Conservation (phyloP, 192 early-diverging fungal species). For the Coemansia sp. region DNA sequence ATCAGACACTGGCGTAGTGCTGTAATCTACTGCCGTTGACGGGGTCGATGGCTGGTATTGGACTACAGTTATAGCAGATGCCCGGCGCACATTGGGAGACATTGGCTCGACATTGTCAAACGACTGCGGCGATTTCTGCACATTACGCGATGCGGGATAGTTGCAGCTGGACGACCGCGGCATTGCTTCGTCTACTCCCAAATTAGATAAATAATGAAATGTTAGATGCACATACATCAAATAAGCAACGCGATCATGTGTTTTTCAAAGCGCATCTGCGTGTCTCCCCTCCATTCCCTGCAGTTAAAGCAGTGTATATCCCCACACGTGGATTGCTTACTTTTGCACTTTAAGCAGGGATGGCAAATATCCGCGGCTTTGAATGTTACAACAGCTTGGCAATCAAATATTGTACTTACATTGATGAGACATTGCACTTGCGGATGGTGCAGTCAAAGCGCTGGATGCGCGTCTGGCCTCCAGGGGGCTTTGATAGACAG, state of each 20-base stretch:
- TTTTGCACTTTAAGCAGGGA: not conserved
- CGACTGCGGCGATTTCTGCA: not conserved
- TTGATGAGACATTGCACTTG: conserved; percentile 10
- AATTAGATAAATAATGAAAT: not conserved
- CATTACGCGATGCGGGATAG: not conserved
- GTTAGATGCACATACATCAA: not conserved
- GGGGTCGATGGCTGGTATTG: not conserved
- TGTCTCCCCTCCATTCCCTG: not conserved
- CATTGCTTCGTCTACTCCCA: conserved; percentile 1
- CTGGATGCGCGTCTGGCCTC: conserved; percentile 32
- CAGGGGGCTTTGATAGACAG: conserved; percentile 6
- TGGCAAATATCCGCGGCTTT: not conserved
- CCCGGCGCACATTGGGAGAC: conserved; percentile 1
- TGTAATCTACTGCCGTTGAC: not conserved
- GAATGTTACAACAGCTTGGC: not conserved
- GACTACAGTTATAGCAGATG: not conserved
- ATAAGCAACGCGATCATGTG: conserved; percentile 1
- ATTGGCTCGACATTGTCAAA: not conserved
- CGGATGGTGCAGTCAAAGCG: conserved; percentile 27
- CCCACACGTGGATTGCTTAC: not conserved
- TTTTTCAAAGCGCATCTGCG: not conserved
- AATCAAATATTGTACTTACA: conserved; percentile 2
- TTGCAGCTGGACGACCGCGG: conserved; percentile 7
- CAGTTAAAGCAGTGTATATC: not conserved
- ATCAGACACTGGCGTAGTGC: not conserved